Evolutionary conservation across 2,329 filamentous ascomycete genomes (phyloP), one percentile per base, ranked within the genome.

Genomic region (Bisporella sp.): DNA sequence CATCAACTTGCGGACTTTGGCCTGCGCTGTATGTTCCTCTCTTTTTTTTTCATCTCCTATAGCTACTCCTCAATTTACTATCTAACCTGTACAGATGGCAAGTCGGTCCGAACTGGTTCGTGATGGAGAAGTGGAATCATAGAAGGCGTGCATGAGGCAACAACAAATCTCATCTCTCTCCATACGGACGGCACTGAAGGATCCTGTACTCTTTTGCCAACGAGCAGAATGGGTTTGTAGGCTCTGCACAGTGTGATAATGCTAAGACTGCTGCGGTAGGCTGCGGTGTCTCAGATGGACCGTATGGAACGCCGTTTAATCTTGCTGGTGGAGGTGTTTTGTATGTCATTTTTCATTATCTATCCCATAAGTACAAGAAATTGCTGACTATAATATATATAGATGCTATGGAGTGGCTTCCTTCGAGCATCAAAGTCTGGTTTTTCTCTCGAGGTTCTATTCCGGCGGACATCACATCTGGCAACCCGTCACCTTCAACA

Each of bases 81-180:
- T 21, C 21, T 21, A 3, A 21, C 21, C 21, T 21, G 21, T 21
- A 21, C 21, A 21, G 21, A 21, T 76, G 69, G 63, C 58, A 57
- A 1, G 64, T 88, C 33, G 86, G 86, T 12, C 71, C 75, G n/a
- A 51, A 53, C 62, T 91, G 87, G 87, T 87, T 2, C 65, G 65
- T 40, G 71, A 73, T 5, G 87, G 87, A 44, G 87, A 91, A 69
- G 87, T 92, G 60, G 87, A 92, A 85, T 91, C 60, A 80, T 91
- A 59, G 87, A 91, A 70, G 86, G 85, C 39, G 84, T 89, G 53
- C 87, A 89, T 69, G 69, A 73, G 21, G 76, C 82, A 54, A 64
- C 69, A 3, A 68, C 73, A 52, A 79, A 86, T 65, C 67, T 73
- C 42, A 73, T 90, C 68, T 84, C 85, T 33, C 74, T 93, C n/a